phyloP scores from a whole-genome alignment of 73 alveolate species.

The Paramecium sexaurelia region DNA sequence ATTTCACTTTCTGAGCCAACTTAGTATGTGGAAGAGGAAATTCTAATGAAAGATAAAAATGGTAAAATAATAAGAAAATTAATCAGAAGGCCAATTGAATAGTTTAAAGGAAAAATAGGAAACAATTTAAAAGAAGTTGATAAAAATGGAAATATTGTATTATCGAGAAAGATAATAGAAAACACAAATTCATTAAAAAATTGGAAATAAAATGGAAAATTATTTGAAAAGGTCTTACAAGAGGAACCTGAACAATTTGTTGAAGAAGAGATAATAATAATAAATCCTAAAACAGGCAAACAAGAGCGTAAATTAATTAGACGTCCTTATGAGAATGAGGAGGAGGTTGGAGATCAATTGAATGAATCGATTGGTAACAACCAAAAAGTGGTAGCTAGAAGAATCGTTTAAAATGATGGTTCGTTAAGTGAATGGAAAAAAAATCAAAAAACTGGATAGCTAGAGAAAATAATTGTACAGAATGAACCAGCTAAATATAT shows the following conservation, averaged over 20 bases:
- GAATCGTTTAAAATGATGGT: neutral
- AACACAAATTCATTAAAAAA: neutral
- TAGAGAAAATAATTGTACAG: neutral
- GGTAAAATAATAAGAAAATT: neutral
- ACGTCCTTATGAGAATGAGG: conserved; percentile 15
- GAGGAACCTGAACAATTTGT: conserved; percentile 2
- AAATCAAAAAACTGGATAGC: neutral
- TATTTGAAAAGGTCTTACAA: neutral
- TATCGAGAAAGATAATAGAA: neutral
- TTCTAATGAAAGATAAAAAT: neutral
- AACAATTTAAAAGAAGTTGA: neutral
- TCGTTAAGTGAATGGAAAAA: neutral
- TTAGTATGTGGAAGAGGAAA: neutral
- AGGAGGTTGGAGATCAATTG: neutral
- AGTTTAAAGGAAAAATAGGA: neutral
- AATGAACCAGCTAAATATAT: conserved; percentile 24
- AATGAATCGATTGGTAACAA: neutral
- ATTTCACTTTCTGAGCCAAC: neutral
- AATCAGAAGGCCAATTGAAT: neutral
- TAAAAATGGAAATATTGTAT: neutral
- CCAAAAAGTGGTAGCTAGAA: neutral
- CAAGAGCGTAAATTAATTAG: neutral
- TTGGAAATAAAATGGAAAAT: neutral
- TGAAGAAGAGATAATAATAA: neutral
- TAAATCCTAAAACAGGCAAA: conserved; percentile 14